These are phyloP conservation scores for Vigna nakashimae DNA, from an alignment of 306 rosid genomes.

Conservation along the genomic window DNA sequence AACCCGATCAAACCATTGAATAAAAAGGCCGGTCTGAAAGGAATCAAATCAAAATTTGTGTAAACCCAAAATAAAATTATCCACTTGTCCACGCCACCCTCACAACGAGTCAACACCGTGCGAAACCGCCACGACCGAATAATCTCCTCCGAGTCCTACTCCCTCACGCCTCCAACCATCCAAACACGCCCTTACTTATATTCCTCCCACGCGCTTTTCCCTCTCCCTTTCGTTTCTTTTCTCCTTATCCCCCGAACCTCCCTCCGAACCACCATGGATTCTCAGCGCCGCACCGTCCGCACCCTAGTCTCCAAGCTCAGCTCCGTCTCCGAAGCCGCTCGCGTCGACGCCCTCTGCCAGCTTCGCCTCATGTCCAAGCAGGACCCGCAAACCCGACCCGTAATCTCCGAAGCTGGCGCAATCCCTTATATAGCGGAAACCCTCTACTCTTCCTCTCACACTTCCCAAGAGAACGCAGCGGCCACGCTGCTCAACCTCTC, in stretches of 20 bases:
- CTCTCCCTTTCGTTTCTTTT: too few species aligned
- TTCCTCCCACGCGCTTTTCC: conserved; percentile 13
- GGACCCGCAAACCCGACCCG: conserved; percentile 72
- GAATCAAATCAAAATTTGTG: neutral
- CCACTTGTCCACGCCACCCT: neutral
- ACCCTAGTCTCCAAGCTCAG: conserved; percentile 68
- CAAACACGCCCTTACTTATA: neutral
- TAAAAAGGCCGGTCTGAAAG: neutral
- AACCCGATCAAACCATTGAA: neutral
- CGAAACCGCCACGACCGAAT: conserved; percentile 30
- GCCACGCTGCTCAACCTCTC: conserved; percentile 89
- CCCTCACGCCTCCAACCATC: neutral
- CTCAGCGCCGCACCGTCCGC: conserved; percentile 55
- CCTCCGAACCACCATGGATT: conserved; percentile 55
- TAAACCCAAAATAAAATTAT: too few species aligned
- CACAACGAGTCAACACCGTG: neutral
- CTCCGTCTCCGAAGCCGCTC: conserved; percentile 79
- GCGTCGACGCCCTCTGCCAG: conserved; percentile 68
- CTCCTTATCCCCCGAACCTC: neutral
- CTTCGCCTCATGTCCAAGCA: conserved; percentile 73
- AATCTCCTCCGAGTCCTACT: conserved; percentile 11
- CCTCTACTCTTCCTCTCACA: conserved; percentile 68
- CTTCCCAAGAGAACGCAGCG: conserved; percentile 84
- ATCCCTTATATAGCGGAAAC: conserved; percentile 76
- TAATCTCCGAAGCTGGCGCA: conserved; percentile 77